Percentiles rank a stretch among this genome's conserved stretches.
phyloP scores from a whole-genome alignment of 2,329 filamentous ascomycete genomes.

The Epichloe baconii region DNA sequence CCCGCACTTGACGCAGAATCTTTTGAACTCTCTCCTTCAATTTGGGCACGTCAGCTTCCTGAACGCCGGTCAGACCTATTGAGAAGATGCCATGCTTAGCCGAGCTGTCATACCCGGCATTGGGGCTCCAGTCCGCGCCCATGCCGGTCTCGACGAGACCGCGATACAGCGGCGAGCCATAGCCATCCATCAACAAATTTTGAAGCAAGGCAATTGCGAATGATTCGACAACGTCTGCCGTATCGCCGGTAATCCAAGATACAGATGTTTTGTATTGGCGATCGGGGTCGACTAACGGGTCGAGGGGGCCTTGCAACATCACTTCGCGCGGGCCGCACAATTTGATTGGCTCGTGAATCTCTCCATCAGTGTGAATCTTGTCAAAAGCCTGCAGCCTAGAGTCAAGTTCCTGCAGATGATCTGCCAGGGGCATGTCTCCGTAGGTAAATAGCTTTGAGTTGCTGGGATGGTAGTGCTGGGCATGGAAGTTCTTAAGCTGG shows the following conservation, averaged over 20 bases:
- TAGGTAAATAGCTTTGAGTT: conserved; percentile 96
- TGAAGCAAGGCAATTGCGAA: conserved; percentile 77
- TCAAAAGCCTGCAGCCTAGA: conserved; percentile 62
- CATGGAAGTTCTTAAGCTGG: conserved; percentile 78
- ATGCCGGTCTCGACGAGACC: conserved; percentile 80
- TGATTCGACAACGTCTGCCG: conserved; percentile 70
- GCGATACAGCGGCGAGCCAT: conserved; percentile 85
- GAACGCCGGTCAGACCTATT: conserved; percentile 81
- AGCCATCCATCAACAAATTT: conserved; percentile 79
- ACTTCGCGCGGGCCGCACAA: conserved; percentile 58
- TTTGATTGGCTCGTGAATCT: conserved; percentile 64
- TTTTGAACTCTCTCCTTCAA: conserved; percentile 62
- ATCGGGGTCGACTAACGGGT: conserved; percentile 73
- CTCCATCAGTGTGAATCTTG: conserved; percentile 52
- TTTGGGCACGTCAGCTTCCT: conserved; percentile 62
- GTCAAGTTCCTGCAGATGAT: conserved; percentile 70
- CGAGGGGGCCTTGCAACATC: conserved; percentile 65
- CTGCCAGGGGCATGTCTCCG: conserved; percentile 74
- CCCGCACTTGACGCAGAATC: conserved; percentile 55
- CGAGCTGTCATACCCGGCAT: conserved; percentile 79
- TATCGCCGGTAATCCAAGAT: conserved; percentile 82
- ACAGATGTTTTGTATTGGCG: conserved; percentile 89
- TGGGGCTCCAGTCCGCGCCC: conserved; percentile 87
- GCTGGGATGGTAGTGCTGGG: conserved; percentile 90
- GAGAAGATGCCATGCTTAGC: conserved; percentile 74